phyloP scores from a whole-genome alignment of 2,329 filamentous ascomycete genomes.

The Scleromitrula shiraiana region DNA sequence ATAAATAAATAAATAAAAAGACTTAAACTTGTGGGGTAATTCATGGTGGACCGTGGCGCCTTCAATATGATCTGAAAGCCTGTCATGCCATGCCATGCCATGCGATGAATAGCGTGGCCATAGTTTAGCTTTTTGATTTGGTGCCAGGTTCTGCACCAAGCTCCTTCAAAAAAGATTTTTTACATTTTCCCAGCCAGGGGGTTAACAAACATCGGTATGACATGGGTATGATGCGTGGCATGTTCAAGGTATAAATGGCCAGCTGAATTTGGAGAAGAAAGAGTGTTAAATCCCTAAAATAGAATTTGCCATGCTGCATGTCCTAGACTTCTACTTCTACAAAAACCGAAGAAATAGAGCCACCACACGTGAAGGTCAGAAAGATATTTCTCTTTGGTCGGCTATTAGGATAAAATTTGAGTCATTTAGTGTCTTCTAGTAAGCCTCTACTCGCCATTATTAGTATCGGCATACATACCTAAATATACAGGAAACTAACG shows the following conservation, averaged over 20 bases:
- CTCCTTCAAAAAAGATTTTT: slow-evolving; percentile 7
- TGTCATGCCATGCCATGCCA: slow-evolving; percentile 2
- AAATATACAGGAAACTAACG: not conserved
- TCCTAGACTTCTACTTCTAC: not conserved
- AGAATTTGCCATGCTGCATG: not conserved
- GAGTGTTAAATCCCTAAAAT: not conserved
- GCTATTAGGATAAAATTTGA: slow-evolving; percentile 5
- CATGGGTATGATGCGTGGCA: slow-evolving; percentile 1
- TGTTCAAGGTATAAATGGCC: not conserved
- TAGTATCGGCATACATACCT: not conserved
- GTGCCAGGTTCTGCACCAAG: slow-evolving; percentile 17
- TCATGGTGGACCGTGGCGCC: not conserved
- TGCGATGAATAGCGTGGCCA: not conserved
- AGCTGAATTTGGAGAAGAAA: not conserved
- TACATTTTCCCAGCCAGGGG: not conserved
- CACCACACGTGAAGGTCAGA: no score
- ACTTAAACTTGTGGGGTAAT: slow-evolving; percentile 23
- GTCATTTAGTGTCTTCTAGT: not conserved
- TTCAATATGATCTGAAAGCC: slow-evolving; percentile 3
- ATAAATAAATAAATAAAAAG: not conserved
- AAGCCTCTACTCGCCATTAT: not conserved
- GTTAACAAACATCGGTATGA: not conserved
- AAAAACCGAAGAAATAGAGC: not conserved
- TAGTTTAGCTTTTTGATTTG: not conserved
- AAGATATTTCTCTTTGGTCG: not conserved